Evolutionary conservation across 176 grass and related monocot genomes (phyloP), one percentile per base, ranked within the genome.

Genomic region (Phoenix dactylifera): DNA sequence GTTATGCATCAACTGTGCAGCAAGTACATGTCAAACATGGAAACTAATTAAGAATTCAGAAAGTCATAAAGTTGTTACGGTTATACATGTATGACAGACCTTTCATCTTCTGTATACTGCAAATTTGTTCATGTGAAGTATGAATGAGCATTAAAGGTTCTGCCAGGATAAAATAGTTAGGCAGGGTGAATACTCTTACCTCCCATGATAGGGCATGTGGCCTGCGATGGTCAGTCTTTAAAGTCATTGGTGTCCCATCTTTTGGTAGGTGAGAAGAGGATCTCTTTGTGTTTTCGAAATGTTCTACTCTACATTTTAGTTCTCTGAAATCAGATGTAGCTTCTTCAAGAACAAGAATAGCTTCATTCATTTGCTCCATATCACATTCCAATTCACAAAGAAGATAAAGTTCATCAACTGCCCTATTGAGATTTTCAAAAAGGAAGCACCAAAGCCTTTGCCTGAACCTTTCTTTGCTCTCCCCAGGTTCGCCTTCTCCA

Each of bases 391-490:
- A 75, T 74, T 97, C 93, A 88, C 93, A 97, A 17, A 97, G 79
- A 22, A 97, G 84, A 63, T 97, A 97, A 67, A 97, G 83, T 82
- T 97, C 93, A 80, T 97, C 93, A 28, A 88, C 81, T 52, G 93
- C 72, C 74, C 93, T 90, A 83, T 97, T 97, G 19, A 97, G 76
- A 80, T 91, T 97, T 71, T 97, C 93, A 74, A 97, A 97, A 80
- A 97, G 93, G 75, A 97, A 97, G 73, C 93, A 91, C 93, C 93
- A 97, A 70, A 97, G 87, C 66, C 93, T 97, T 69, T 97, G 87
- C 60, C 84, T 97, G 64, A 97, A 88, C 70, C 93, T 83, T 85
- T 97, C 93, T 90, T 92, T 97, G 81, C 87, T 90, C 81, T 91
- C 87, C 23, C 83, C 64, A 68, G 55, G 72, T 91, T 97, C 81